Evolutionary conservation across 257 asterid genomes (phyloP).

Genomic region (Fraxinus americana): DNA sequence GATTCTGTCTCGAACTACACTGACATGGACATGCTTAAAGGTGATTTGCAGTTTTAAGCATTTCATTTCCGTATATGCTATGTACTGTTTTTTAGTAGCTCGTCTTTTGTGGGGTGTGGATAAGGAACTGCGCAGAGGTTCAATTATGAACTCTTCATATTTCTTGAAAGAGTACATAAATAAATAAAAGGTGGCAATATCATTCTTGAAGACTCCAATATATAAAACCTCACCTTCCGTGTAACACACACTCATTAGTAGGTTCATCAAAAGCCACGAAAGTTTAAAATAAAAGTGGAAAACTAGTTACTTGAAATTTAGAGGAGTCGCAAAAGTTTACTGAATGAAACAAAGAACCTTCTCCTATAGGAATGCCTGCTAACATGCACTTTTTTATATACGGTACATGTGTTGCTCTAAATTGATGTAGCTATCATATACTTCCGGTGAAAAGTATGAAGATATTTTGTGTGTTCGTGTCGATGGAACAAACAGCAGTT

Average conservation of each 20-base stretch:
- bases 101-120: background rate
- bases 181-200: background rate
- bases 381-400: too few relatives aligned
- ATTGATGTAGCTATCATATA: too few relatives aligned
- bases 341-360: background rate
- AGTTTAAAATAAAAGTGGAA: background rate
- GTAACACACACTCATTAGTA: background rate
- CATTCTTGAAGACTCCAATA: background rate
- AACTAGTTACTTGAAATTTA: too few relatives aligned
- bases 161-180: background rate
- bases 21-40: constrained; percentile 65
- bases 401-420: too few relatives aligned
- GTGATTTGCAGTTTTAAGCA: constrained; percentile 38
- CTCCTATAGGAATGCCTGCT: background rate
- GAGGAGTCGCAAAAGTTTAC: background rate
- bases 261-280: background rate
- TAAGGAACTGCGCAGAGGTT: background rate
- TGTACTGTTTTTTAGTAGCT: background rate
- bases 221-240: background rate
- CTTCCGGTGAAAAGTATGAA: too few relatives aligned
- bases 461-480: too few relatives aligned
- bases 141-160: background rate
- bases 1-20: constrained; percentile 45
- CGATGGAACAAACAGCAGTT: background rate
- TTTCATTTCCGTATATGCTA: background rate